phyloP scores from a whole-genome alignment of 352 stramenopile genomes.

The Phytophthora tubulina region DNA sequence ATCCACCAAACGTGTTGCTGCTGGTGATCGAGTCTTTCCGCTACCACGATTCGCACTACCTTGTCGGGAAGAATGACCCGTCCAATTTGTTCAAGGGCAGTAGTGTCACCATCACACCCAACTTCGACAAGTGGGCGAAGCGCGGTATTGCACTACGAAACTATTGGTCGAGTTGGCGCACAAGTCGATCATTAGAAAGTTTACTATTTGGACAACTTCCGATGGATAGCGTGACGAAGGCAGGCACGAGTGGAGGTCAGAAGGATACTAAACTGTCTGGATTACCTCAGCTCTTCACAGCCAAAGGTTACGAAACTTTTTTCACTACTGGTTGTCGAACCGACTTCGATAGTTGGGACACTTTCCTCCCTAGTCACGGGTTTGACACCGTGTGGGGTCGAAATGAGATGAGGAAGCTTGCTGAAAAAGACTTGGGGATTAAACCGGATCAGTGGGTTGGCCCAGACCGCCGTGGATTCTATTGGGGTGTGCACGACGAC shows the following conservation, averaged over 20 bases:
- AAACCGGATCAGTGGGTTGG: constrained; percentile 41
- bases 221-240: constrained; percentile 46
- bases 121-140: constrained; percentile 60
- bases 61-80: constrained; percentile 50
- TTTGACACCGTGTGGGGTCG: constrained; percentile 54
- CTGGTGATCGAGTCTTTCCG: constrained; percentile 65
- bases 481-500: constrained; percentile 68
- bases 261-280: constrained; percentile 38
- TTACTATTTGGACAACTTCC: constrained; percentile 60
- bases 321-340: constrained; percentile 55
- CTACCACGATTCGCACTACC: constrained; percentile 56
- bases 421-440: constrained; percentile 48
- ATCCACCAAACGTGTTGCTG: constrained; percentile 60
- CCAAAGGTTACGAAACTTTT: constrained; percentile 54
- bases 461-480: constrained; percentile 17
- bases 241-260: constrained; percentile 40
- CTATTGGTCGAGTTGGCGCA: constrained; percentile 65
- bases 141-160: constrained; percentile 59
- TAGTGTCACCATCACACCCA: constrained; percentile 43
- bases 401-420: constrained; percentile 51
- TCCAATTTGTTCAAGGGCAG: constrained; percentile 41
- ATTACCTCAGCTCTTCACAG: constrained; percentile 56
- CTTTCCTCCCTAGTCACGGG: constrained; percentile 56
- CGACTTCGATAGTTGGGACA: constrained; percentile 58
- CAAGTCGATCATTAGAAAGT: constrained; percentile 62